These are phyloP conservation scores for Hordeum vulgare DNA, from an alignment of 176 grass and related monocot genomes.

Conservation along the genomic window DNA sequence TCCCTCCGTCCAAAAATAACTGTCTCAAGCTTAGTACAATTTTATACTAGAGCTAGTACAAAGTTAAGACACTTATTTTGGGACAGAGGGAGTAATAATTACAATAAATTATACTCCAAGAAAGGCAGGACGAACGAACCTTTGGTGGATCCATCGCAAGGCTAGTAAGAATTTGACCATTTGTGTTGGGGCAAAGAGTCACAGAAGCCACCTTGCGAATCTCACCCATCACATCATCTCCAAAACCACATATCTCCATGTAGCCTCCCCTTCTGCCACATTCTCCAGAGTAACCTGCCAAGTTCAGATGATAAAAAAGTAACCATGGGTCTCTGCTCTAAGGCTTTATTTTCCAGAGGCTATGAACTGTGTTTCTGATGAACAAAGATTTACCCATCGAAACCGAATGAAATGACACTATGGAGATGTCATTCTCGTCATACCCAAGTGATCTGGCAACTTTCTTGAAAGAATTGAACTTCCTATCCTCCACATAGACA, in stretches of 20 bases:
- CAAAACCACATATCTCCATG: constrained; percentile 72
- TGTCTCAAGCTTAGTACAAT: too few relatives aligned
- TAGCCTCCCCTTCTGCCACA: constrained; percentile 79
- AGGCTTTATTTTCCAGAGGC: neutral
- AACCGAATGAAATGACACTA: constrained; percentile 61
- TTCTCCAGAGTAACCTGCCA: constrained; percentile 68
- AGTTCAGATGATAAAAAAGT: neutral
- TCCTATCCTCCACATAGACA: constrained; percentile 47
- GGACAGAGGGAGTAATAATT: too few relatives aligned
- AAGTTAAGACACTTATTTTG: too few relatives aligned
- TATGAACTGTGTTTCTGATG: neutral
- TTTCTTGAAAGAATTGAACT: constrained; percentile 68
- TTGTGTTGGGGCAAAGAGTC: constrained; percentile 73
- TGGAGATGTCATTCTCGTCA: constrained; percentile 23
- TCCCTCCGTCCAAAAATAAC: too few relatives aligned
- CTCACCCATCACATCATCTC: constrained; percentile 39
- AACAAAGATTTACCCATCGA: constrained; percentile 50
- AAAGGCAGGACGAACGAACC: constrained; percentile 28
- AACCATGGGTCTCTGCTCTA: neutral
- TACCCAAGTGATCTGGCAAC: constrained; percentile 66
- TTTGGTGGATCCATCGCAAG: constrained; percentile 79
- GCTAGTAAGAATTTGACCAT: constrained; percentile 61
- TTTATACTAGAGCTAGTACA: too few relatives aligned
- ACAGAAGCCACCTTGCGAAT: constrained; percentile 77
- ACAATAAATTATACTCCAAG: neutral